phyloP scores from a whole-genome alignment of 208 protist genomes.

The Leishmania martiniquensis region DNA sequence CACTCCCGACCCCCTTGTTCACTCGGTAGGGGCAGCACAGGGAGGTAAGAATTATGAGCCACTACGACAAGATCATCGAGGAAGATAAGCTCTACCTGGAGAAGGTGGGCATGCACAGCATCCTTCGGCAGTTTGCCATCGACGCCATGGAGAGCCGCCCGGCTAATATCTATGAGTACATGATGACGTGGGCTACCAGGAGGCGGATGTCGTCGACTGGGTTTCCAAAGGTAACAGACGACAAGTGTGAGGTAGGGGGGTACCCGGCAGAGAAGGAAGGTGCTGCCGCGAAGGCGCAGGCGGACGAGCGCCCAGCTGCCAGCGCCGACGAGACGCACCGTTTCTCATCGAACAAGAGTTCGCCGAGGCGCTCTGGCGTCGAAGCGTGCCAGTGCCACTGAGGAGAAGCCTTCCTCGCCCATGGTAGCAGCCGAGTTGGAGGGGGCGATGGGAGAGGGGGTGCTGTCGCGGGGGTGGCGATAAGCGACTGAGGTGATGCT shows the following conservation, averaged over 20 bases:
- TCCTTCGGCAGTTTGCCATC: constrained; percentile 57
- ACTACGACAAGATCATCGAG: constrained; percentile 24
- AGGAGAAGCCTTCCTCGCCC: not conserved
- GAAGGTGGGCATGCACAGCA: constrained; percentile 43
- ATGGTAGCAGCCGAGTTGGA: not conserved
- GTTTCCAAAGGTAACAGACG: not conserved
- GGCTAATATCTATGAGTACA: constrained; percentile 49
- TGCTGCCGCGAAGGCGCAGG: not conserved
- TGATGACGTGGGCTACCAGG: constrained; percentile 42
- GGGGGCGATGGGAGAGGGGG: not conserved
- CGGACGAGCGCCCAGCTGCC: not conserved
- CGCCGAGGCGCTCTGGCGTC: not conserved
- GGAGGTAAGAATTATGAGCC: constrained; percentile 8
- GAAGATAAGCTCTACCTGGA: constrained; percentile 59
- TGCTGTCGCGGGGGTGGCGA: not conserved
- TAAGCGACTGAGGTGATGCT: not conserved
- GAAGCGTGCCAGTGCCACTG: not conserved
- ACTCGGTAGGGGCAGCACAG: not conserved
- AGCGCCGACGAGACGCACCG: not conserved
- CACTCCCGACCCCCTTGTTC: not conserved
- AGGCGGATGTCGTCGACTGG: constrained; percentile 5
- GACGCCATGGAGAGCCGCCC: constrained; percentile 59
- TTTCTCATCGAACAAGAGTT: too few relatives aligned
- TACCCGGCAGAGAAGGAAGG: not conserved
- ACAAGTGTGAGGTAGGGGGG: not conserved